These are phyloP conservation scores for Ophiocordyceps camponoti-rufipedis DNA, from an alignment of 2,329 filamentous ascomycete genomes.

Conservation along the genomic window DNA sequence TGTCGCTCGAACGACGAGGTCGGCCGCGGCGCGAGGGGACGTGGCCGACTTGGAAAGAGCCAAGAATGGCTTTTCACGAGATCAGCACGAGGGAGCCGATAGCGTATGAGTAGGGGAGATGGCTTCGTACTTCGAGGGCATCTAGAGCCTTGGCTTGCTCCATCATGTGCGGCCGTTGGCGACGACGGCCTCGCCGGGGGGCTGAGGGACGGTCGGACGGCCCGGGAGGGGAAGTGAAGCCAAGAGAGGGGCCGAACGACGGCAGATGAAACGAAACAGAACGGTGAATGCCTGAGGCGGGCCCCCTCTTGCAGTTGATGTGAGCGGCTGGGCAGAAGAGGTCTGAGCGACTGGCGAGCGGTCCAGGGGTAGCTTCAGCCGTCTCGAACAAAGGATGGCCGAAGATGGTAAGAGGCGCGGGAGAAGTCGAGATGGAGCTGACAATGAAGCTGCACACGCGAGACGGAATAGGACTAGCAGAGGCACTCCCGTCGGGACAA, in stretches of 20 bases:
- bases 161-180: slow-evolving; percentile 26
- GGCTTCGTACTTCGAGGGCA: slow-evolving; percentile 34
- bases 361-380: neutral
- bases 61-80: slow-evolving; percentile 55
- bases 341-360: neutral
- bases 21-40: slow-evolving; percentile 66
- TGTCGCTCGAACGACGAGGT: slow-evolving; percentile 74
- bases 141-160: slow-evolving; percentile 54
- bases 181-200: slow-evolving; percentile 1
- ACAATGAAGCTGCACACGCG: too few relatives aligned
- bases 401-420: neutral
- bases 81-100: neutral
- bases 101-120: neutral
- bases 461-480: neutral
- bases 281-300: neutral
- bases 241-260: neutral
- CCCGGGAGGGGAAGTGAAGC: neutral
- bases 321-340: neutral
- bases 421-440: neutral
- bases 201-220: neutral
- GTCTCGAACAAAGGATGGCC: neutral
- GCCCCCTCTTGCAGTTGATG: neutral
- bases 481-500: neutral
- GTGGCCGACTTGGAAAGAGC: slow-evolving; percentile 73
- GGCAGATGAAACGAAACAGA: neutral